Base-by-base conservation (phyloP, 768 basidiomycete species). In the Nevesoporus exiguus region DNA sequence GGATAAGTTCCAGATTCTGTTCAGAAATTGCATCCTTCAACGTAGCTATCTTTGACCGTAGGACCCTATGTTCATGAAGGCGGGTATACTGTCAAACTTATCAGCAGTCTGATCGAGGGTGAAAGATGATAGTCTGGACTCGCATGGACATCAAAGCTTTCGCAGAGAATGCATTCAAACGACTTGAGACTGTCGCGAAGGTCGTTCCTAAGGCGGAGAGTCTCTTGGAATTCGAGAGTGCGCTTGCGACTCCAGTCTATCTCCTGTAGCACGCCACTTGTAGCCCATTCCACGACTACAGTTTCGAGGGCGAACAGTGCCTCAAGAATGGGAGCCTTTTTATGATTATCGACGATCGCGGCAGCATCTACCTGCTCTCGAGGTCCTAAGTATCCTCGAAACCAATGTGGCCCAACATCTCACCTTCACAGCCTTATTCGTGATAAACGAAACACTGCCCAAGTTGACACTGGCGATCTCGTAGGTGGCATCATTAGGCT, bases 1-100 rank as follows among this genome's bases (percentile, higher is more conserved):
- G 97, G 31, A 98, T 80, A 17, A 98, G 81, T 65, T 97, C 97
- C 54, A 98, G 74, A 66, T 99, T 99, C 67, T 99, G 93, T 65
- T 98, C 97, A 5, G 95, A 98, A 27, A 98, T 84, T 2, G 88
- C 86, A 39, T 89, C 76, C 64, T 90, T 94, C 51, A 99, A 77
- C 31, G 77, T 73, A 2, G 84, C 84, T 53, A 99, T 87, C 60
- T 85, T 88, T 33, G 81, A 78, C 57, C 83, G 80, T 47, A 98
- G 71, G 19, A 86, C 68, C 64, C 88, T 91, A 59, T 87, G 84
- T 51, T 79, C 81, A 61, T 99, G 97, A 33, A 91, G 61, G 21
- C 79, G 73, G 13, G 73, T 65, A 66, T 97, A 98, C 96, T 99
- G 62, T 30, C 31, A 15, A 45, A 33, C 21, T 51, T 27, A 29